A percentile compares a stretch with the other conserved stretches of the same genome.
Evolutionary conservation across 495 filamentous ascomycete species (phyloP).

Genomic region (Aspergillus diversus): DNA sequence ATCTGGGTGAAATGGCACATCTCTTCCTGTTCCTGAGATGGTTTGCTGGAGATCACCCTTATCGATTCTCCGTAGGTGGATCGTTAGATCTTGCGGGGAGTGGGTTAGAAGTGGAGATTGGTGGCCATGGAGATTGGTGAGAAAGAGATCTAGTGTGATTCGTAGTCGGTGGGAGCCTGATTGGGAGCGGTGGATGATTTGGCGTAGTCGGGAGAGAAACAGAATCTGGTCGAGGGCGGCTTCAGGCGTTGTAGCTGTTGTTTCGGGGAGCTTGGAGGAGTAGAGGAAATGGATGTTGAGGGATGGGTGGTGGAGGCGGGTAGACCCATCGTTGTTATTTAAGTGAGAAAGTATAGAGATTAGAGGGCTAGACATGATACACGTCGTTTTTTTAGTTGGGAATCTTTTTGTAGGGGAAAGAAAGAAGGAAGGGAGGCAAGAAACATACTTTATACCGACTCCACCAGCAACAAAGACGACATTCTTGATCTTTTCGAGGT

Average conservation of each 20-base stretch:
- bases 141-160: conserved; percentile 44
- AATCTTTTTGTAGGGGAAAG: not conserved
- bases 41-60: conserved; percentile 52
- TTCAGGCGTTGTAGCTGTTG: conserved; percentile 38
- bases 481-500: conserved; percentile 47
- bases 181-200: conserved; percentile 39
- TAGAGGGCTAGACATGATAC: conserved; percentile 46
- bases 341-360: conserved; percentile 61
- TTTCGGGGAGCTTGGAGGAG: conserved; percentile 42
- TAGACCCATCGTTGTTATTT: conserved; percentile 32
- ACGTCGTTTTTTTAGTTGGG: not conserved
- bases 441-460: conserved; percentile 73
- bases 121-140: conserved; percentile 32
- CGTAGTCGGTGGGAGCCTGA: conserved; percentile 32
- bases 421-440: not conserved
- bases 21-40: conserved; percentile 46
- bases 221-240: conserved; percentile 60
- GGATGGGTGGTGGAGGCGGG: conserved; percentile 22
- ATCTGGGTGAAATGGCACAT: conserved; percentile 38
- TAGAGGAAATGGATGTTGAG: conserved; percentile 47
- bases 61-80: conserved; percentile 53
- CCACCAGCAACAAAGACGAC: conserved; percentile 80
- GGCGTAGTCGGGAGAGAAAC: conserved; percentile 57
- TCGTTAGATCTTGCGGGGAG: conserved; percentile 36
- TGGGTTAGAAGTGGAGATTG: conserved; percentile 16